These are phyloP conservation scores for Podospora anserina DNA, from an alignment of 495 filamentous ascomycete genomes.

Conservation along the genomic window DNA sequence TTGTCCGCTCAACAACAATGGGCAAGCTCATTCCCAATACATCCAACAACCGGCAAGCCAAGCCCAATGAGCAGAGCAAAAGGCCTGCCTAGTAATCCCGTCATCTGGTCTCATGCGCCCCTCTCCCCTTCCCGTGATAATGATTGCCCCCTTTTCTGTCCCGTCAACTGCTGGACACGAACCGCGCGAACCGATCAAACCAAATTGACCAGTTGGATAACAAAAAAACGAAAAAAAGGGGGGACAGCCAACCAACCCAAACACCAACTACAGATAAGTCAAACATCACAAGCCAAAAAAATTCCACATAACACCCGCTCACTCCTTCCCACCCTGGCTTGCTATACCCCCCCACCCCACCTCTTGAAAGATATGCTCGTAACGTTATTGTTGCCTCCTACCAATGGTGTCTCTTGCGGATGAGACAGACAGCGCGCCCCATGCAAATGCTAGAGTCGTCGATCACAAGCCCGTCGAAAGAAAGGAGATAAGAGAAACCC, in stretches of 20 bases:
- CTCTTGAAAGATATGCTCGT: neutral
- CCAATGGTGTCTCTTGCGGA: neutral
- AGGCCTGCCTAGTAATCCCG: neutral
- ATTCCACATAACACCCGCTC: neutral
- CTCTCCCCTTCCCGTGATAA: neutral
- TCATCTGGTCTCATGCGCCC: neutral
- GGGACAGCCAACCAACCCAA: neutral
- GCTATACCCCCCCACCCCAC: too few relatives aligned
- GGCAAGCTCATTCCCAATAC: neutral
- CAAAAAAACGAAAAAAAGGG: neutral
- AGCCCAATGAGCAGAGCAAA: neutral
- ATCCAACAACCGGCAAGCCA: neutral
- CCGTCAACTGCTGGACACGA: neutral
- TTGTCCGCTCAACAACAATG: neutral
- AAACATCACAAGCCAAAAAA: neutral
- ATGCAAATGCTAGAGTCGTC: conserved; percentile 13
- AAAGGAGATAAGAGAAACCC: conserved; percentile 3
- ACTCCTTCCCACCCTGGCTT: neutral
- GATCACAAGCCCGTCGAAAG: conserved; percentile 9
- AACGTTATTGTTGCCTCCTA: neutral
- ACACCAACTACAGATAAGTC: neutral
- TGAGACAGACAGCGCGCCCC: neutral
- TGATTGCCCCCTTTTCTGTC: neutral
- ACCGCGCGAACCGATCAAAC: neutral
- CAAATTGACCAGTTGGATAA: neutral